Percentiles rank a stretch among this genome's conserved stretches.
These are phyloP conservation scores for Pseudopyrenochaeta lycopersici DNA, from an alignment of 2,329 filamentous ascomycete species.

Conservation along the genomic window DNA sequence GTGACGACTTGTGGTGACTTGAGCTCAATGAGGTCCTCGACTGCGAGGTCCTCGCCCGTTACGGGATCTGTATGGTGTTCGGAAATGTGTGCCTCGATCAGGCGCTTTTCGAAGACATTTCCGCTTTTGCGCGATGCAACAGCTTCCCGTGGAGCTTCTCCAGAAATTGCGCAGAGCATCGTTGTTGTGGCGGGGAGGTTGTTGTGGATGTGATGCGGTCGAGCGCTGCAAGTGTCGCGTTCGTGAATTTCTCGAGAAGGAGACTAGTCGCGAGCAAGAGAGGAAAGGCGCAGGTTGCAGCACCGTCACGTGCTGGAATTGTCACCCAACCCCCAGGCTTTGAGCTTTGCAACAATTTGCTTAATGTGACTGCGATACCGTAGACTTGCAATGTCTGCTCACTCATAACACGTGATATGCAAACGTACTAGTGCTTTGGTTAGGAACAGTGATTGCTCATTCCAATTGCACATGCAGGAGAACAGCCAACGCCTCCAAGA, in stretches of 20 bases:
- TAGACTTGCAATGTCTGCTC: too few relatives aligned
- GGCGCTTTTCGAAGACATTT: constrained; percentile 90
- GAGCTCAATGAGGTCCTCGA: constrained; percentile 87
- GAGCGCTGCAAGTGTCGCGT: not conserved
- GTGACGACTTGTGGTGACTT: constrained; percentile 84
- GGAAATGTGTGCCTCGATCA: constrained; percentile 93
- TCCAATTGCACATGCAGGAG: too few relatives aligned
- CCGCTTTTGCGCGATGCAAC: constrained; percentile 96
- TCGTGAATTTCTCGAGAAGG: not conserved
- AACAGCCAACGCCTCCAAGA: too few relatives aligned
- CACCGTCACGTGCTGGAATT: not conserved
- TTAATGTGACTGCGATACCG: too few relatives aligned
- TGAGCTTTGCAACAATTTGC: too few relatives aligned
- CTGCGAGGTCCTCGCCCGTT: constrained; percentile 82
- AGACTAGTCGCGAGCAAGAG: not conserved
- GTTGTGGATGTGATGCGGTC: not conserved
- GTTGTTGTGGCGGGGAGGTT: constrained; percentile 13
- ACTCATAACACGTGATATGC: too few relatives aligned
- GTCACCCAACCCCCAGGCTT: too few relatives aligned
- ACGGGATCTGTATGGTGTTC: constrained; percentile 94
- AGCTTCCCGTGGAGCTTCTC: constrained; percentile 93
- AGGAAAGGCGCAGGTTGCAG: not conserved
- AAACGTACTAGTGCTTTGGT: too few relatives aligned
- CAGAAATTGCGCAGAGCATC: constrained; percentile 75
- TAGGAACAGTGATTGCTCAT: too few relatives aligned